A percentile compares a stretch with the other conserved stretches of the same genome.
Evolutionary conservation across 495 filamentous ascomycete species (phyloP).

Genomic region (Penicillium desertorum): DNA sequence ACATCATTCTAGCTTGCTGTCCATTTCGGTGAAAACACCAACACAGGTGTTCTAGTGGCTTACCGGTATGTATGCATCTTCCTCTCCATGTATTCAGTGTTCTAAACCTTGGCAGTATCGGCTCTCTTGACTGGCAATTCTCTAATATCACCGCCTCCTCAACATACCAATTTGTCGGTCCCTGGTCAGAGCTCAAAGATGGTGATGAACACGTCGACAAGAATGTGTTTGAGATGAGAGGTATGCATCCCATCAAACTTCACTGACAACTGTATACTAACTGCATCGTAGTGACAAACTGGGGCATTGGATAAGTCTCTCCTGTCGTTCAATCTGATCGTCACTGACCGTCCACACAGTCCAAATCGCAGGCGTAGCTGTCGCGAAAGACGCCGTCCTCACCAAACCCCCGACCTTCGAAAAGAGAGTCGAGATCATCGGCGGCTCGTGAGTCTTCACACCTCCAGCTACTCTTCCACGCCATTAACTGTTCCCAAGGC

Average conservation of each 20-base stretch:
- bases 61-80: constrained; percentile 39
- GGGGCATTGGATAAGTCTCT: constrained; percentile 57
- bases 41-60: constrained; percentile 55
- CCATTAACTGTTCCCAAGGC: constrained; percentile 15
- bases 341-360: constrained; percentile 35
- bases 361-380: constrained; percentile 57
- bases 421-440: constrained; percentile 65
- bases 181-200: constrained; percentile 21
- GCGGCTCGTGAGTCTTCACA: constrained; percentile 49
- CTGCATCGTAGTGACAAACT: constrained; percentile 58
- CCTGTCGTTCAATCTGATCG: not conserved
- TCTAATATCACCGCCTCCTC: constrained; percentile 62
- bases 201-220: constrained; percentile 13
- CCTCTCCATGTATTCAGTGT: not conserved
- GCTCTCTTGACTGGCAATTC: constrained; percentile 64
- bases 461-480: not conserved
- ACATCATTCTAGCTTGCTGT: constrained; percentile 46
- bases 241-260: constrained; percentile 16
- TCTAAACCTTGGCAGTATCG: constrained; percentile 40
- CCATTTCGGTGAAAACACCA: constrained; percentile 60
- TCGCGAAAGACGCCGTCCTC: constrained; percentile 47
- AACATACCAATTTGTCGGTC: constrained; percentile 60
- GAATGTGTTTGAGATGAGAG: constrained; percentile 41
- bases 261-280: not conserved
- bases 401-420: constrained; percentile 50